Evolutionary conservation across 108 stramenopile genomes (phyloP), one percentile per base, ranked within the genome.

Genomic region (Nannochloropsis oceanica): DNA sequence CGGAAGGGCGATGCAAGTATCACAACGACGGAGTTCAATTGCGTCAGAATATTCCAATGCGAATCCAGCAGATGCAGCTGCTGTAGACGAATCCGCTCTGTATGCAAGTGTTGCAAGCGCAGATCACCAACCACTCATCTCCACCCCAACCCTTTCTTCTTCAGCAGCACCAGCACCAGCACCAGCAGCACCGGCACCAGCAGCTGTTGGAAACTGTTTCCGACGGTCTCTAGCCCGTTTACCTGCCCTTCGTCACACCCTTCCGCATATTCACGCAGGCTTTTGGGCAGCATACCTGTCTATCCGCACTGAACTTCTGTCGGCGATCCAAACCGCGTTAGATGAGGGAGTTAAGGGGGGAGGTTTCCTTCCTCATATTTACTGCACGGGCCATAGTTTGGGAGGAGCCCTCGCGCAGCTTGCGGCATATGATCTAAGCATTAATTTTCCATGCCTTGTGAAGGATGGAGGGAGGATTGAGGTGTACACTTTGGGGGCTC

Each of bases 401-500:
- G 87, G 87, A 18, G 87, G 84, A 26, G 84, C 84, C 20, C 44
- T 87, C 26, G 87, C 87, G 11, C 42, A 43, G 9, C 84, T 87
- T 43, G 87, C 87, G 44, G 87, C 87, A 24, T 87, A 84, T 84
- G 87, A 87, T 46, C 44, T 87, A 27, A 42, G 79, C 80, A 84
- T 46, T 26, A 84, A 87, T 83, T 81, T 84, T 9, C 27, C 46
- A 11, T n/a, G 81, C 44, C 84, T 80, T 12, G 84, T 81, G 26
- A 44, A 83, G 18, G 81, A 59, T 43, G 73, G 43, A n/a, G 84
- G 84, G 26, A 44, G 79, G 18, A 81, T 81, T 43, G 73, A 44
- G 12, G 44, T 87, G 24, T 87, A 87, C 80, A 84, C 87, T 18
- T 91, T 91, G 46, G 91, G 90, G 25, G 44, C 89, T 22, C 91